Conservation (phyloP, 257 asterid genomes). For the Eucommia ulmoides region DNA sequence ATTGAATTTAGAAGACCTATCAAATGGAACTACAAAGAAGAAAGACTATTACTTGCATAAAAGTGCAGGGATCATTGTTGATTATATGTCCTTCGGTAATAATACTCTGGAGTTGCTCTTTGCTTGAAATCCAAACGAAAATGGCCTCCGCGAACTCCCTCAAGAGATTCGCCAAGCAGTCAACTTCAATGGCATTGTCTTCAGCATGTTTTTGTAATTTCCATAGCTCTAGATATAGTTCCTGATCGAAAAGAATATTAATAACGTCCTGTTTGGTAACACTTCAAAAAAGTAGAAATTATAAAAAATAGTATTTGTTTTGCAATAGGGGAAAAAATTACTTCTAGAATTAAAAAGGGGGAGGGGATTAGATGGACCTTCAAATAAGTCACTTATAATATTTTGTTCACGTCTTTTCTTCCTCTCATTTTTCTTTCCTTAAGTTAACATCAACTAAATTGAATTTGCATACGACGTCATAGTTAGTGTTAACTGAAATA, state of each 20-base stretch:
- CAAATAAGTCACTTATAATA: no score
- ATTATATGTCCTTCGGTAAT: slow-evolving; percentile 14
- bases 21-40: neutral
- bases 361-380: neutral
- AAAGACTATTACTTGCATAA: slow-evolving; percentile 37
- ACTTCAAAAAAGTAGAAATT: slow-evolving; percentile 6
- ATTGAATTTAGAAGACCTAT: neutral
- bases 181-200: slow-evolving; percentile 28
- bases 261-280: no score
- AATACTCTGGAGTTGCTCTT: slow-evolving; percentile 20
- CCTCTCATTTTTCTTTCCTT: neutral
- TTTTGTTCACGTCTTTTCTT: no score
- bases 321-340: neutral
- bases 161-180: slow-evolving; percentile 40
- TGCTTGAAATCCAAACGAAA: slow-evolving; percentile 25
- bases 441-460: no score
- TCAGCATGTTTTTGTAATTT: slow-evolving; percentile 40
- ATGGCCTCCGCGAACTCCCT: slow-evolving; percentile 37
- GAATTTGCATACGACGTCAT: no score
- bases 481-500: no score
- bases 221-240: slow-evolving; percentile 43
- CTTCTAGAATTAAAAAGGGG: neutral
- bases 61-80: slow-evolving; percentile 14
- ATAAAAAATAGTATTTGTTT: neutral
- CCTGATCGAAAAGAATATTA: no score